Conservation (phyloP, 1,284 basidiomycete genomes). For the Wallemia ichthyophaga region DNA sequence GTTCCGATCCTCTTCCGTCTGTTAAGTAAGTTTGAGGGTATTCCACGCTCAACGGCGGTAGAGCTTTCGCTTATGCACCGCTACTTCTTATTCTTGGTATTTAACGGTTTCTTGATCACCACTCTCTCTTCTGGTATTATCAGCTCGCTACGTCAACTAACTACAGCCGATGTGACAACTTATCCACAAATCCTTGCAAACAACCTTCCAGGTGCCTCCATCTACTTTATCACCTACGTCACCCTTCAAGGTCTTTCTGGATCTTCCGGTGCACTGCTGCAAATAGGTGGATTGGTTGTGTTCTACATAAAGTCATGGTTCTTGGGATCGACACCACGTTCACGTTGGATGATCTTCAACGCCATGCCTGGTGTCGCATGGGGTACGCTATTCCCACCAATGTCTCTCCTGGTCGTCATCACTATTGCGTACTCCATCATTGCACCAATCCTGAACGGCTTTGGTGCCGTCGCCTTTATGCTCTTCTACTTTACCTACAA, state of each 20-base stretch:
- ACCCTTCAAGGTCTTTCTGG: conserved; percentile 28
- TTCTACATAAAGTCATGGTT: conserved; percentile 64
- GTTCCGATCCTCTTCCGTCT: conserved; percentile 56
- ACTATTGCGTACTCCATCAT: conserved; percentile 59
- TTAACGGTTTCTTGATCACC: conserved; percentile 68
- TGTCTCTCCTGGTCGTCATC: conserved; percentile 46
- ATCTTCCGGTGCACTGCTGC: conserved; percentile 48
- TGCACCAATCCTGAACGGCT: conserved; percentile 74
- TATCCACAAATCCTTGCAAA: conserved; percentile 35
- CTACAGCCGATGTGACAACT: conserved; percentile 25
- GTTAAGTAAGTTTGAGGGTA: conserved; percentile 47
- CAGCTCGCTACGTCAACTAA: conserved; percentile 30
- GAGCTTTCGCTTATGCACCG: conserved; percentile 74
- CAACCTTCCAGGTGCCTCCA: conserved; percentile 54
- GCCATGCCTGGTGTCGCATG: conserved; percentile 33
- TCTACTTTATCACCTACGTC: conserved; percentile 70
- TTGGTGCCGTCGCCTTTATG: conserved; percentile 53
- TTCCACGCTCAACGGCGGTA: conserved; percentile 44
- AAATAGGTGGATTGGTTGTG: conserved; percentile 38
- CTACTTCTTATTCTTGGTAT: conserved; percentile 71
- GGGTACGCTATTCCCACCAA: conserved; percentile 46
- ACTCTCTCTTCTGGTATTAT: conserved; percentile 54
- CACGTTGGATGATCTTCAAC: conserved; percentile 45
- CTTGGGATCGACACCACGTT: conserved; percentile 66
- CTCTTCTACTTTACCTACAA: conserved; percentile 63